These are phyloP conservation scores for Cronartium quercuum DNA, from an alignment of 1,284 basidiomycete species.

Conservation along the genomic window DNA sequence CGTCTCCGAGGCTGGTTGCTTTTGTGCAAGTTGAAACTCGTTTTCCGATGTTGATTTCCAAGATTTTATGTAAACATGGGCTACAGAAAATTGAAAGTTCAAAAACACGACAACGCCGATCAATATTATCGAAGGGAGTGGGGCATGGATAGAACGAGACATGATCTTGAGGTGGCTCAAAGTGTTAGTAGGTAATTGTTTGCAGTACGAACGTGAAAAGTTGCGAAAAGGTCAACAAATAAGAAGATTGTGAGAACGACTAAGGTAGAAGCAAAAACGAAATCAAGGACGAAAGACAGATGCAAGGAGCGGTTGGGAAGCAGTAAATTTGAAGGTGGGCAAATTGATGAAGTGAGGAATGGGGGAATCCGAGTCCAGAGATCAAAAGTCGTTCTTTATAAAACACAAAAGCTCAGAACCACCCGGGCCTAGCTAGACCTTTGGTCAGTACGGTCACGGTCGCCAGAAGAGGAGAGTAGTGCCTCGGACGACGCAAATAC, in stretches of 20 bases:
- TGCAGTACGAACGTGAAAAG: background rate
- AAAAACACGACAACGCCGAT: background rate
- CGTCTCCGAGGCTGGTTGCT: conserved; percentile 11
- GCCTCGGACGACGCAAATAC: background rate
- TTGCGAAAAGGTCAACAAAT: background rate
- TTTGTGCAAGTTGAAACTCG: conserved; percentile 24
- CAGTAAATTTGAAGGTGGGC: background rate
- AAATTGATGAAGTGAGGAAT: background rate
- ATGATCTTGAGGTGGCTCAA: background rate
- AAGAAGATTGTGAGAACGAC: background rate
- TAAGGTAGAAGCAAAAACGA: background rate
- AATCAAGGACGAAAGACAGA: background rate
- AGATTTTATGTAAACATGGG: conserved; percentile 21
- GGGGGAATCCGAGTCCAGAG: background rate
- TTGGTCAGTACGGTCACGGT: background rate
- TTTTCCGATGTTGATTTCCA: conserved; percentile 16
- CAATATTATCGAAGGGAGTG: background rate
- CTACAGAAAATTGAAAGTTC: background rate
- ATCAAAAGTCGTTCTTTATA: background rate
- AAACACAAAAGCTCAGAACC: background rate
- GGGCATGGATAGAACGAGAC: background rate
- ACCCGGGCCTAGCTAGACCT: background rate
- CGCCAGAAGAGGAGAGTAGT: background rate
- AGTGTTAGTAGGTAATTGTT: background rate
- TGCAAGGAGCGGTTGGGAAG: background rate